Evolutionary conservation across 805 yeast species (phyloP).

Genomic region (Lachancea kluyveri): DNA sequence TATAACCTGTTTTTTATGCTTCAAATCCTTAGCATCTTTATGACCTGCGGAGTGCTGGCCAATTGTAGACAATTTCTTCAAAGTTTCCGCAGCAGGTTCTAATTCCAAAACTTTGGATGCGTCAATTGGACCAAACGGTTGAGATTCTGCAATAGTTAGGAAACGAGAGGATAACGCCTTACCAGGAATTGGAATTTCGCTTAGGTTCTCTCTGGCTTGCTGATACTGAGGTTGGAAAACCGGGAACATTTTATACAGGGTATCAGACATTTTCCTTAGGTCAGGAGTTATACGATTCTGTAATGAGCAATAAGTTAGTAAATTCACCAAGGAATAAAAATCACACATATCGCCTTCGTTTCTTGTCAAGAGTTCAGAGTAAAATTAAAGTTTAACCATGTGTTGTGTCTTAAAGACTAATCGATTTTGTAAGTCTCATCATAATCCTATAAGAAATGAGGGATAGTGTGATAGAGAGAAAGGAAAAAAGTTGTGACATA

Average conservation of each 20-base stretch:
- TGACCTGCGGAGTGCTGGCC: conserved; percentile 43
- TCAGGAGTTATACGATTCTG: conserved; percentile 49
- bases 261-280: conserved; percentile 48
- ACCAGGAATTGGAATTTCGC: conserved; percentile 90
- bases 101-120: conserved; percentile 80
- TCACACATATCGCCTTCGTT: not conserved
- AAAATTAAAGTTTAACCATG: conserved; percentile 42
- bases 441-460: conserved; percentile 13
- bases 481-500: conserved; percentile 35
- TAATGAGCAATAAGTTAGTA: conserved; percentile 33
- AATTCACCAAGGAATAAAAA: not conserved
- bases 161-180: conserved; percentile 78
- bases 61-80: conserved; percentile 57
- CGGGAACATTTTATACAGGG: conserved; percentile 80
- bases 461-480: not conserved
- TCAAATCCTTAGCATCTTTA: conserved; percentile 19
- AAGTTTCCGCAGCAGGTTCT: conserved; percentile 80
- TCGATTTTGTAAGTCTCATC: conserved; percentile 53
- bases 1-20: conserved; percentile 34
- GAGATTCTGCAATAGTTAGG: conserved; percentile 85
- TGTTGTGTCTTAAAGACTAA: conserved; percentile 72
- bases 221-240: conserved; percentile 41
- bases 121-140: conserved; percentile 93
- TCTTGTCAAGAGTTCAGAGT: not conserved
- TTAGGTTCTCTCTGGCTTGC: conserved; percentile 56